Evolutionary conservation across 768 basidiomycete genomes (phyloP).

Genomic region (Leccinellum rugosiceps): DNA sequence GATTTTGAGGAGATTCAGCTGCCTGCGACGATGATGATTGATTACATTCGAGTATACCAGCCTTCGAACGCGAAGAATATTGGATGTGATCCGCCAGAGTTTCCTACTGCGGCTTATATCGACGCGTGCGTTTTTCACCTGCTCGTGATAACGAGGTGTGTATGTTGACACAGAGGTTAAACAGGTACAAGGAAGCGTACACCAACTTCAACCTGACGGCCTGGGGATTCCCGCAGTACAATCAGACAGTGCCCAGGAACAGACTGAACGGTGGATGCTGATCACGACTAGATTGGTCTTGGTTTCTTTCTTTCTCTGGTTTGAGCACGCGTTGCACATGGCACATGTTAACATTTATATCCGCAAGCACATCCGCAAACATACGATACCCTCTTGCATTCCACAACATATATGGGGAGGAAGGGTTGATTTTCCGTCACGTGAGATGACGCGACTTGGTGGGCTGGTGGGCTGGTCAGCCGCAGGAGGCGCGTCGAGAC

Average conservation of each 20-base stretch:
- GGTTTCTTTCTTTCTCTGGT: not conserved
- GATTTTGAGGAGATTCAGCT: slow-evolving; percentile 54
- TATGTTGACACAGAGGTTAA: not conserved
- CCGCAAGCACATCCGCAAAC: not conserved
- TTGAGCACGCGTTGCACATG: not conserved
- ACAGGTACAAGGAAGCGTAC: slow-evolving; percentile 43
- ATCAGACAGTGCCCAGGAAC: slow-evolving; percentile 62
- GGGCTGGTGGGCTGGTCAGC: slow-evolving; percentile 26
- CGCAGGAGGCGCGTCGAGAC: slow-evolving; percentile 16
- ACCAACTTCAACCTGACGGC: slow-evolving; percentile 42
- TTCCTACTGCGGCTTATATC: slow-evolving; percentile 79
- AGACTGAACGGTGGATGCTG: slow-evolving; percentile 32
- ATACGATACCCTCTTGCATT: not conserved
- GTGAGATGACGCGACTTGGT: slow-evolving; percentile 20
- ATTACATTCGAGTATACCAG: slow-evolving; percentile 82
- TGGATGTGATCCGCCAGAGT: slow-evolving; percentile 67
- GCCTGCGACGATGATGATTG: slow-evolving; percentile 64
- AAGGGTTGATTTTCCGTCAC: slow-evolving; percentile 29
- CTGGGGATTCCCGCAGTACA: slow-evolving; percentile 40
- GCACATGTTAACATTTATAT: not conserved
- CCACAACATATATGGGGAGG: too few relatives aligned
- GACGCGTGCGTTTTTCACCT: slow-evolving; percentile 43
- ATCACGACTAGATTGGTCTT: slow-evolving; percentile 10
- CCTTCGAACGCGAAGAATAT: slow-evolving; percentile 44
- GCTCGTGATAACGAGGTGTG: too few relatives aligned